These are phyloP conservation scores for Mycena olivaceomarginata DNA, from an alignment of 768 basidiomycete species.

Conservation along the genomic window DNA sequence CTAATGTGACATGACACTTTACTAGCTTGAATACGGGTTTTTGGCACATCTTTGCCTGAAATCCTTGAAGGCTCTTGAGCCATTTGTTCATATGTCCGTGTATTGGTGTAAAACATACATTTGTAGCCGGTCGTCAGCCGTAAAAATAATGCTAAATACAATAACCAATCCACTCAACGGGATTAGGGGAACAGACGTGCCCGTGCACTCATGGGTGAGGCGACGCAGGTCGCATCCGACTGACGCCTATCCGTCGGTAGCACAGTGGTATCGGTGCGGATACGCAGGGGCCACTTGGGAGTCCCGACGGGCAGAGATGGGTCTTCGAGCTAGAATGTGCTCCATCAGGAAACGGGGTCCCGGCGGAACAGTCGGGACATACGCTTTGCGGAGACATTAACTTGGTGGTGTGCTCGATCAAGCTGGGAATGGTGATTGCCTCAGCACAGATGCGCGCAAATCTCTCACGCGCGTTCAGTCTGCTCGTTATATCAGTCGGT, in stretches of 20 bases:
- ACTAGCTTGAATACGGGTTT: too few species aligned
- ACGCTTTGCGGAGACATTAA: background rate
- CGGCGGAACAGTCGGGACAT: background rate
- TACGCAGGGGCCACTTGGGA: background rate
- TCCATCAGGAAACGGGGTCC: background rate
- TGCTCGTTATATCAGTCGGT: background rate
- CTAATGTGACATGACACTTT: too few species aligned
- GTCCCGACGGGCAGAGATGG: background rate
- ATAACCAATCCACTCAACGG: too few species aligned
- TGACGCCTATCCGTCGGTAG: background rate
- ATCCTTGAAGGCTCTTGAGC: too few species aligned
- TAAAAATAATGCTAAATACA: too few species aligned
- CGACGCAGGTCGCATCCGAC: background rate
- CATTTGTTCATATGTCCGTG: too few species aligned
- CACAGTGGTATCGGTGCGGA: background rate
- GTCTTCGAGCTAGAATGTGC: background rate
- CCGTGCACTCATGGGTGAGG: background rate
- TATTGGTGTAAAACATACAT: too few species aligned
- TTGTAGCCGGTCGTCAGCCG: too few species aligned
- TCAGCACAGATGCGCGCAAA: slow-evolving; percentile 22
- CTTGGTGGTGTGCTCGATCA: background rate
- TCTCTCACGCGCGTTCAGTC: slow-evolving; percentile 21
- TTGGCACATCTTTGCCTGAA: too few species aligned
- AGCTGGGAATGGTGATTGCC: background rate
- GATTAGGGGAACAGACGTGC: too few species aligned